These are phyloP conservation scores for Cyberlindnera meyerae DNA, from an alignment of 805 yeast genomes.

Conservation along the genomic window DNA sequence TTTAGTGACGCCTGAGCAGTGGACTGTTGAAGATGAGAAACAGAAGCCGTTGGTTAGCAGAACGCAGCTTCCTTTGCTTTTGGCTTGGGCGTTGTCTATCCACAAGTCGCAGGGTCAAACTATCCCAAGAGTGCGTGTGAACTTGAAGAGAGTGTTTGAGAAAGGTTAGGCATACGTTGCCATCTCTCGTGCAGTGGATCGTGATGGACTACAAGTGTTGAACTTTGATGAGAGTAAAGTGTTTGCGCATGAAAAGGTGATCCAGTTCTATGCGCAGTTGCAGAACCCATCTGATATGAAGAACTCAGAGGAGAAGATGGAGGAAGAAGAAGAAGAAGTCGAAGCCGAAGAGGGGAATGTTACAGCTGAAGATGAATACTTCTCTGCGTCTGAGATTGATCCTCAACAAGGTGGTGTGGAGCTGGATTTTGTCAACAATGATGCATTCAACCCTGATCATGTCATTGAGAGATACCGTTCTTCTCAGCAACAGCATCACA, in stretches of 20 bases:
- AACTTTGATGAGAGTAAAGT: slow-evolving; percentile 66
- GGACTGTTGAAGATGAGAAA: slow-evolving; percentile 73
- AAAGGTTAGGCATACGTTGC: slow-evolving; percentile 97
- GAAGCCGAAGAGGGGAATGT: too few relatives aligned
- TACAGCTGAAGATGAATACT: background rate
- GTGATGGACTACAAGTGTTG: slow-evolving; percentile 77
- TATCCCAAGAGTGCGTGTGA: slow-evolving; percentile 68
- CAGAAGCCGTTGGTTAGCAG: slow-evolving; percentile 67
- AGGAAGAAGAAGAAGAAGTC: background rate
- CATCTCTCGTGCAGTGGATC: slow-evolving; percentile 78
- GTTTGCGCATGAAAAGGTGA: slow-evolving; percentile 65
- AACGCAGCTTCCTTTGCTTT: slow-evolving; percentile 75
- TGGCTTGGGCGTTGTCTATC: slow-evolving; percentile 96
- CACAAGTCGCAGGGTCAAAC: slow-evolving; percentile 97
- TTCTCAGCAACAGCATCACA: background rate
- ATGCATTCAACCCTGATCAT: slow-evolving; percentile 2
- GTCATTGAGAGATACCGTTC: too few relatives aligned
- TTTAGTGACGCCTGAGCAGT: slow-evolving; percentile 73
- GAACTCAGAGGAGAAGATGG: slow-evolving; percentile 3
- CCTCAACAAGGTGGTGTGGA: too few relatives aligned
- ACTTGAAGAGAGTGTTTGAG: slow-evolving; percentile 72
- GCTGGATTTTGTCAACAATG: slow-evolving; percentile 12
- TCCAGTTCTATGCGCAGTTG: slow-evolving; percentile 49
- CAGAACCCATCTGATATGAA: slow-evolving; percentile 25
- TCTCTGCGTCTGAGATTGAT: background rate